phyloP scores from a whole-genome alignment of 352 stramenopile genomes.

The Phytophthora hybrid region DNA sequence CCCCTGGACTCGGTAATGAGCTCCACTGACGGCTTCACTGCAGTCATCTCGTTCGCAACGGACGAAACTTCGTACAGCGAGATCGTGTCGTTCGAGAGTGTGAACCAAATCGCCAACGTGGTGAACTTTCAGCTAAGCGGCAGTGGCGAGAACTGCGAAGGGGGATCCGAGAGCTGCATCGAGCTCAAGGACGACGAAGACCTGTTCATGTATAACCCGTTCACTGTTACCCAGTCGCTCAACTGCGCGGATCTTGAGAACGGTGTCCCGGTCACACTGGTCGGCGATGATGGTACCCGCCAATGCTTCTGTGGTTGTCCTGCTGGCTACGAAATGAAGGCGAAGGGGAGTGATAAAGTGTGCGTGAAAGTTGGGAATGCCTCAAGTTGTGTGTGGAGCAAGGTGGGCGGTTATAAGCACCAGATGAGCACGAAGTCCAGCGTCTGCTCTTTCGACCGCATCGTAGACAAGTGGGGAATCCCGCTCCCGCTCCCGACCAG shows the following conservation, averaged over 20 bases:
- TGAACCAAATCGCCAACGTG: slow-evolving; percentile 32
- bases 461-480: slow-evolving; percentile 50
- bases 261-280: slow-evolving; percentile 57
- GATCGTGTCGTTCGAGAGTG: slow-evolving; percentile 41
- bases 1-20: slow-evolving; percentile 14
- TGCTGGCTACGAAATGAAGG: slow-evolving; percentile 45
- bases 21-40: slow-evolving; percentile 23
- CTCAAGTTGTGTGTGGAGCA: slow-evolving; percentile 58
- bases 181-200: slow-evolving; percentile 46
- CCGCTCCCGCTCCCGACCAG: slow-evolving; percentile 58
- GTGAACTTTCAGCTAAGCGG: slow-evolving; percentile 53
- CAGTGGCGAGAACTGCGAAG: slow-evolving; percentile 20
- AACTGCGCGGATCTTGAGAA: slow-evolving; percentile 46
- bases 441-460: slow-evolving; percentile 44
- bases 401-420: slow-evolving; percentile 35
- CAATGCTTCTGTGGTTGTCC: slow-evolving; percentile 71
- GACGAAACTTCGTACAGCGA: slow-evolving; percentile 45
- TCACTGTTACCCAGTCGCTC: slow-evolving; percentile 48
- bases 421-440: slow-evolving; percentile 29
- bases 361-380: slow-evolving; percentile 39
- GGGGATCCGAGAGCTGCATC: slow-evolving; percentile 43
- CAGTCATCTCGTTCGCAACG: slow-evolving; percentile 52
- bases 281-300: slow-evolving; percentile 40
- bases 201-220: slow-evolving; percentile 76
- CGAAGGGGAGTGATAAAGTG: slow-evolving; percentile 17